A percentile compares a stretch with the other conserved stretches of the same genome.
phyloP scores from a whole-genome alignment of 2,329 filamentous ascomycete species.

The Mycogone perniciosa region DNA sequence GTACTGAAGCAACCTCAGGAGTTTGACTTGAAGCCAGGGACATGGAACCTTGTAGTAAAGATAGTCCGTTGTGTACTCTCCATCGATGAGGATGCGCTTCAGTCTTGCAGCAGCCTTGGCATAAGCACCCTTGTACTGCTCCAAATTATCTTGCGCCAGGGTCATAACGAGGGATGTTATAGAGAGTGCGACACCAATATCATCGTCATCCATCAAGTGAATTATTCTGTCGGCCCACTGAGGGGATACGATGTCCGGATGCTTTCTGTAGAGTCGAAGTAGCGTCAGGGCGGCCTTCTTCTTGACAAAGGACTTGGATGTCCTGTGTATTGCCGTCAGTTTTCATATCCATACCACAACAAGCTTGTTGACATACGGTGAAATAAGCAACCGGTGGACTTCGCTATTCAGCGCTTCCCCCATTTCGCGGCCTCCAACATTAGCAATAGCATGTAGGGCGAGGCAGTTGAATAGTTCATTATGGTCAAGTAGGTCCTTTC shows the following conservation, averaged over 20 bases:
- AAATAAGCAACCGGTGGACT: constrained; percentile 89
- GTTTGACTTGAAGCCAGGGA: constrained; percentile 95
- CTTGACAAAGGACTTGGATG: constrained; percentile 95
- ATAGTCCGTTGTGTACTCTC: constrained; percentile 84
- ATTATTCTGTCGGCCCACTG: constrained; percentile 98
- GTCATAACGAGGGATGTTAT: constrained; percentile 95
- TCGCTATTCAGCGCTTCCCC: constrained; percentile 87
- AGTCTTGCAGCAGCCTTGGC: constrained; percentile 85
- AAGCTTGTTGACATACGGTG: constrained; percentile 58
- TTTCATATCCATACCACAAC: neutral
- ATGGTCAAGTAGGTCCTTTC: constrained; percentile 88
- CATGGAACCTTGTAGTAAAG: constrained; percentile 99
- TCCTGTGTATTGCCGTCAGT: constrained; percentile 26
- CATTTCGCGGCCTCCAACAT: constrained; percentile 95
- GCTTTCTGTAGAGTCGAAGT: constrained; percentile 88
- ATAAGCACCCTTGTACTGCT: constrained; percentile 90
- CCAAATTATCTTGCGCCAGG: constrained; percentile 86
- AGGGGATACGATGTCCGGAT: constrained; percentile 85
- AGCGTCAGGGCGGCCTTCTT: constrained; percentile 96
- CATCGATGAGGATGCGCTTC: constrained; percentile 85
- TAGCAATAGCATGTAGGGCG: constrained; percentile 93
- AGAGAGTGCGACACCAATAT: constrained; percentile 89
- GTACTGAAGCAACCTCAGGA: constrained; percentile 86
- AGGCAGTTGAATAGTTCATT: constrained; percentile 98
- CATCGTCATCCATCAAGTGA: constrained; percentile 94